These are phyloP conservation scores for Alternaria arborescens DNA, from an alignment of 2,329 filamentous ascomycete genomes.

Conservation along the genomic window DNA sequence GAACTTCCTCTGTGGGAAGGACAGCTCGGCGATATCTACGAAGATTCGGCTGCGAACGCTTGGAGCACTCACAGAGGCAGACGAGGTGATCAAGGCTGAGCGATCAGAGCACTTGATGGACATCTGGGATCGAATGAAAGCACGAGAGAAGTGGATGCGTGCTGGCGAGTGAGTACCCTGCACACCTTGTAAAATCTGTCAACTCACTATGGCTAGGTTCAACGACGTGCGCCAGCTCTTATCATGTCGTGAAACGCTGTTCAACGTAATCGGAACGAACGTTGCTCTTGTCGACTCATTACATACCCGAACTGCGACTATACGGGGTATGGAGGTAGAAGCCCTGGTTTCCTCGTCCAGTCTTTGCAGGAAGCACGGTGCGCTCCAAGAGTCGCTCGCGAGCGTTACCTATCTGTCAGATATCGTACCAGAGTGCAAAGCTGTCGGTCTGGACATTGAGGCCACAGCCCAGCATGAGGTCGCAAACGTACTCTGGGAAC, in stretches of 20 bases:
- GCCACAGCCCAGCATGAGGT: conserved; percentile 81
- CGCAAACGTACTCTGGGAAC: conserved; percentile 91
- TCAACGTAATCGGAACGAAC: conserved; percentile 80
- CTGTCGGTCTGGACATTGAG: conserved; percentile 78
- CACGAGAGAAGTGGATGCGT: conserved; percentile 79
- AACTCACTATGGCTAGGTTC: conserved; percentile 64
- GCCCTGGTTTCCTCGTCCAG: conserved; percentile 78
- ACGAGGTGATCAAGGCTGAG: conserved; percentile 74
- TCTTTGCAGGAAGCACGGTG: conserved; percentile 80
- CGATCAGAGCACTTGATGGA: conserved; percentile 68
- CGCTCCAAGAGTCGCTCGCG: conserved; percentile 85
- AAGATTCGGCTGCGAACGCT: conserved; percentile 54
- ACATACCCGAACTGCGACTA: conserved; percentile 68
- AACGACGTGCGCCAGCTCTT: conserved; percentile 82
- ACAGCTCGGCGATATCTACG: conserved; percentile 33
- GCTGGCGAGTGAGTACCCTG: conserved; percentile 71
- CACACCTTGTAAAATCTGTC: neutral
- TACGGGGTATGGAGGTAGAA: conserved; percentile 76
- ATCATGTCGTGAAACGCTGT: conserved; percentile 81
- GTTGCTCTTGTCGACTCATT: conserved; percentile 68
- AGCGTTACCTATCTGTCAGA: conserved; percentile 84
- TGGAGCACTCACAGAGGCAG: conserved; percentile 80
- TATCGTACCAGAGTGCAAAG: conserved; percentile 73
- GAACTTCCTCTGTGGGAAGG: conserved; percentile 40
- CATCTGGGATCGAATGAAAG: conserved; percentile 70